Percentiles rank a stretch among this genome's conserved stretches.
Conservation (phyloP, 2,329 filamentous ascomycete genomes). For the Colletotrichum gigasporum region DNA sequence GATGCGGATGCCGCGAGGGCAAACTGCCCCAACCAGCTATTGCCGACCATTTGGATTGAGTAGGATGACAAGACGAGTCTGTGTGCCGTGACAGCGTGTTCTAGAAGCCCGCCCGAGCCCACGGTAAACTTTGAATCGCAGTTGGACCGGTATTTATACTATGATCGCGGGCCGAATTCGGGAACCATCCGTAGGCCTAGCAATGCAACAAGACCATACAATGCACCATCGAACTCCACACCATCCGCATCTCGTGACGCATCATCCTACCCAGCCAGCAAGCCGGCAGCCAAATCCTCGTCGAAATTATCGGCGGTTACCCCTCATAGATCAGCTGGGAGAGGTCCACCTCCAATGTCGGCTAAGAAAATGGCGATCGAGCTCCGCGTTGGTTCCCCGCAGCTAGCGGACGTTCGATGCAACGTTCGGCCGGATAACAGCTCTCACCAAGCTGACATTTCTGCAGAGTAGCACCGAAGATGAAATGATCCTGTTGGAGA, state of each 20-base stretch:
- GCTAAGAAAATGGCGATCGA: not conserved
- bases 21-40: not conserved
- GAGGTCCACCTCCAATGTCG: not conserved
- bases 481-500: constrained; percentile 1
- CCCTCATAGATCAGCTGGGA: constrained; percentile 6
- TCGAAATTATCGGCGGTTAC: constrained; percentile 26
- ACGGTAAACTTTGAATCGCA: too few relatives aligned
- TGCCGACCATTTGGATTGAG: too few relatives aligned
- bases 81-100: not conserved
- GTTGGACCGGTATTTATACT: too few relatives aligned
- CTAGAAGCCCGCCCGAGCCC: not conserved
- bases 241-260: not conserved
- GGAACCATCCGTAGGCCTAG: too few relatives aligned
- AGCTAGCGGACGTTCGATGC: not conserved
- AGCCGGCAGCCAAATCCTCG: not conserved
- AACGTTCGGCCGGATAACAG: constrained; percentile 5
- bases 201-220: too few relatives aligned
- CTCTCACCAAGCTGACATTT: not conserved
- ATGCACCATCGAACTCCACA: not conserved
- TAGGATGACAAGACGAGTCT: not conserved
- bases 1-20: constrained; percentile 6
- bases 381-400: not conserved
- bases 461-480: too few relatives aligned
- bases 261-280: not conserved
- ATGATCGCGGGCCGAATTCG: too few relatives aligned